Evolutionary conservation across 768 basidiomycete species (phyloP).

Genomic region (Phylloporus scabripes): DNA sequence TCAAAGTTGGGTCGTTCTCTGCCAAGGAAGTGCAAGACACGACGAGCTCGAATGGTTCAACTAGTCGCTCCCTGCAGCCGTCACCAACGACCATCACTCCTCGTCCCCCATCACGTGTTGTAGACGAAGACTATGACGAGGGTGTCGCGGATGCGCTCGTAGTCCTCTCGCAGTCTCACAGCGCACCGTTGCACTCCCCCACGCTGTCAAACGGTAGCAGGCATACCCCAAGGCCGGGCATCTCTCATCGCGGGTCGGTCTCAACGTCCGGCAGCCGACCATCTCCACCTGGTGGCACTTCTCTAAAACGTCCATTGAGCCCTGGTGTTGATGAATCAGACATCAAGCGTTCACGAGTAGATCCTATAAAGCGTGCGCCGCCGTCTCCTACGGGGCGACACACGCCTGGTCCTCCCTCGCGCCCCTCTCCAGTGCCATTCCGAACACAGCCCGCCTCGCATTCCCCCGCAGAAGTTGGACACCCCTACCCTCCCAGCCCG

Average conservation of each 20-base stretch:
- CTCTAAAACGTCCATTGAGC: conserved; percentile 65
- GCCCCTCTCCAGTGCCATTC: conserved; percentile 71
- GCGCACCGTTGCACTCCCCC: conserved; percentile 42
- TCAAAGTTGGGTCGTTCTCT: conserved; percentile 31
- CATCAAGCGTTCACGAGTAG: conserved; percentile 61
- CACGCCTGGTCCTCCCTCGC: conserved; percentile 54
- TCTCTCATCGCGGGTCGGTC: conserved; percentile 59
- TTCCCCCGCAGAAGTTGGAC: conserved; percentile 42
- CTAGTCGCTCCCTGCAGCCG: conserved; percentile 60
- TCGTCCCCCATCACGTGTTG: conserved; percentile 55
- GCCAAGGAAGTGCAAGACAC: conserved; percentile 53
- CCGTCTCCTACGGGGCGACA: conserved; percentile 49
- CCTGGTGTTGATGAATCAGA: conserved; percentile 58
- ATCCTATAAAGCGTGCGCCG: conserved; percentile 44
- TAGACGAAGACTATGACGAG: conserved; percentile 95
- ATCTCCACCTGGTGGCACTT: conserved; percentile 50
- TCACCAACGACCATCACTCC: conserved; percentile 62
- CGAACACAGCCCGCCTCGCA: conserved; percentile 62
- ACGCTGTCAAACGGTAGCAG: conserved; percentile 55
- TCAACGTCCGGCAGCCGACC: conserved; percentile 61
- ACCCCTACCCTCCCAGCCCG: conserved; percentile 40
- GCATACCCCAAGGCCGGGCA: conserved; percentile 41
- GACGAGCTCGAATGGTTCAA: conserved; percentile 59
- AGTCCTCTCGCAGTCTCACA: conserved; percentile 47
- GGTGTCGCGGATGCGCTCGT: conserved; percentile 84